Conservation (phyloP, 2,329 filamentous ascomycete genomes). For the Alternaria gaisen region DNA sequence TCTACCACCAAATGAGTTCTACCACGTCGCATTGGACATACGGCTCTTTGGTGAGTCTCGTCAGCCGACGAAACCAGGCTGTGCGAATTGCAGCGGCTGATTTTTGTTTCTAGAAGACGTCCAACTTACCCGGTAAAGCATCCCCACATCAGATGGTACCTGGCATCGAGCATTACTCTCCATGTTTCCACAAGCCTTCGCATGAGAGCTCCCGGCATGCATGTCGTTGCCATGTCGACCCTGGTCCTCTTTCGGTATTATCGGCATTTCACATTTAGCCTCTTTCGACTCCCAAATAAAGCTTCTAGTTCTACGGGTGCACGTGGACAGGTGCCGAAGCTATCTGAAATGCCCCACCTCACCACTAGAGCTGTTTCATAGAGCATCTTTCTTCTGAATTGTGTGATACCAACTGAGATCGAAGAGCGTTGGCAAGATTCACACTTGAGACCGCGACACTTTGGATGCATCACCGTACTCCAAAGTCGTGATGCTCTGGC, state of each 20-base stretch:
- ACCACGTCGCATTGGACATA: not conserved
- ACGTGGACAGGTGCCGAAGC: constrained; percentile 10
- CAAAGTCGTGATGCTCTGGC: not conserved
- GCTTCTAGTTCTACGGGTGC: constrained; percentile 19
- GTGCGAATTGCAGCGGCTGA: not conserved
- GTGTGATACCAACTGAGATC: constrained; percentile 3
- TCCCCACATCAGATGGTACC: constrained; percentile 7
- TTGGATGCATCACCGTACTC: not conserved
- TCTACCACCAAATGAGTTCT: not conserved
- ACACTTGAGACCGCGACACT: not conserved
- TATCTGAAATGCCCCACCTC: constrained; percentile 28
- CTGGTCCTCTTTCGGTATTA: not conserved
- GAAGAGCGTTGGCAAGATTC: not conserved
- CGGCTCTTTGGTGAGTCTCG: not conserved
- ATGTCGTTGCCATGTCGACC: not conserved
- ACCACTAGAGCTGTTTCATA: constrained; percentile 22
- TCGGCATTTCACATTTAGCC: constrained; percentile 27
- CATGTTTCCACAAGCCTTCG: constrained; percentile 1
- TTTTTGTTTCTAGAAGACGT: not conserved
- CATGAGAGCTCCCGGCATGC: not conserved
- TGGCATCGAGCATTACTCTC: constrained; percentile 5
- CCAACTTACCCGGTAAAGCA: constrained; percentile 14
- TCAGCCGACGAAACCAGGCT: not conserved
- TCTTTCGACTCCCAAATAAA: not conserved
- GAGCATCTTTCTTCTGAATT: not conserved